Evolutionary conservation across 306 rosid genomes (phyloP).

Genomic region (Cucumis melo): DNA sequence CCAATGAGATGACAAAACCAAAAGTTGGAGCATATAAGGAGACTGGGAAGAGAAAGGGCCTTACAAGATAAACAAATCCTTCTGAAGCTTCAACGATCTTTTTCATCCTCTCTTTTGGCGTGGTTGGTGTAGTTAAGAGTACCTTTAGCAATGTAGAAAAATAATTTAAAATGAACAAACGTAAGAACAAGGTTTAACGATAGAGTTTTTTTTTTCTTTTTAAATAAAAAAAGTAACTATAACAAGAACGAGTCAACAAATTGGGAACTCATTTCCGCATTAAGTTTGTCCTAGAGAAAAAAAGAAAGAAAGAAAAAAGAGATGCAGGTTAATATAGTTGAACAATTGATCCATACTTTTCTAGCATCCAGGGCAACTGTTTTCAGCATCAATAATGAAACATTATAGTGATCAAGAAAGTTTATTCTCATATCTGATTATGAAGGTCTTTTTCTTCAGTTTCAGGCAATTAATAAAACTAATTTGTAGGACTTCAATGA

Average conservation of each 20-base stretch:
- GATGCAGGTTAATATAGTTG: not conserved
- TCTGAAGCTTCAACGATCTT: conserved; percentile 73
- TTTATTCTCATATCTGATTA: not conserved
- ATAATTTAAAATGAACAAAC: not conserved
- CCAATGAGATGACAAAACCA: not conserved
- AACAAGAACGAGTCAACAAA: not conserved
- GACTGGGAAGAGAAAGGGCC: conserved; percentile 2
- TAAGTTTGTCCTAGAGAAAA: not conserved
- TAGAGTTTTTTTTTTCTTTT: too few species aligned
- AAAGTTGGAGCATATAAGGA: not conserved
- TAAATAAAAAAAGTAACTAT: not conserved
- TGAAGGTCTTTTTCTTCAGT: not conserved
- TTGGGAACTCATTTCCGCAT: not conserved
- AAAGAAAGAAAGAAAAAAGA: not conserved
- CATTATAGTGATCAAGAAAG: not conserved
- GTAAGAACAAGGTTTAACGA: not conserved
- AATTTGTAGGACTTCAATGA: not conserved
- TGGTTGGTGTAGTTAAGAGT: conserved; percentile 86
- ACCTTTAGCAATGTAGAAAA: conserved; percentile 30
- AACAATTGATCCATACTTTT: not conserved
- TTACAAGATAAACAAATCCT: conserved; percentile 80
- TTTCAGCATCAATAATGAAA: not conserved
- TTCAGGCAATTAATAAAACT: not conserved
- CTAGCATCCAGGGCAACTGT: not conserved
- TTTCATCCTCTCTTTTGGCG: conserved; percentile 69